Conservation (phyloP, 2,329 filamentous ascomycete genomes). For the Kalaharituber pfeilii region DNA sequence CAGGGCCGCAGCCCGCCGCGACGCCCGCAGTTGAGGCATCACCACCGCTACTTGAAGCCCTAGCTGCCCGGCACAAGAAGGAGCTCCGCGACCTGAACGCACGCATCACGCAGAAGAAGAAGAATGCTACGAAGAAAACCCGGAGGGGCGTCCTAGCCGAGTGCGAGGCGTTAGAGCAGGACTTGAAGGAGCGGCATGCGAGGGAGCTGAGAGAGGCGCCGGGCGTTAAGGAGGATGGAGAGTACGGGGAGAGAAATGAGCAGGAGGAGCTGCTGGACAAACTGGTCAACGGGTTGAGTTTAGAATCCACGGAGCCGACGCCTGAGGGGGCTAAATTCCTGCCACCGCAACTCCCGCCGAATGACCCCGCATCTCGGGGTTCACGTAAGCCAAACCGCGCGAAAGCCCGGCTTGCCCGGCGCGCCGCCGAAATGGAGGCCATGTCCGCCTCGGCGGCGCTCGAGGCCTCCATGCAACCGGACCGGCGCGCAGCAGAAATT, state of each 20-base stretch:
- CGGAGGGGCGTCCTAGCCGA: constrained; percentile 58
- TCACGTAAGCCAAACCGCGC: constrained; percentile 59
- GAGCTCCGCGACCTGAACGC: constrained; percentile 75
- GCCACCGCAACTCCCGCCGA: constrained; percentile 15
- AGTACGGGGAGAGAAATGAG: neutral
- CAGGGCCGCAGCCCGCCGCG: no score
- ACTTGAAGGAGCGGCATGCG: constrained; percentile 48
- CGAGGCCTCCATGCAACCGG: constrained; percentile 56
- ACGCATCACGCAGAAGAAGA: constrained; percentile 86
- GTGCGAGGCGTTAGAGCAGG: constrained; percentile 51
- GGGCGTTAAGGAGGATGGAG: neutral
- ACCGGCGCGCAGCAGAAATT: constrained; percentile 48
- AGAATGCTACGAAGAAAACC: constrained; percentile 80
- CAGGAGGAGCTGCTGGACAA: constrained; percentile 8
- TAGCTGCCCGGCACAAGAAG: constrained; percentile 66
- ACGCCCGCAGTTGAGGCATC: neutral
- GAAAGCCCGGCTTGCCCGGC: constrained; percentile 75
- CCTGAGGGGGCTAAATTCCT: constrained; percentile 15
- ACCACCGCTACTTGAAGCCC: constrained; percentile 43
- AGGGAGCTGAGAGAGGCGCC: constrained; percentile 35
- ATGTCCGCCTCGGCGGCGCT: constrained; percentile 47
- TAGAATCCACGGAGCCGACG: constrained; percentile 15
- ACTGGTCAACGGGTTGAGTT: constrained; percentile 6
- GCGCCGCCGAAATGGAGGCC: constrained; percentile 68
- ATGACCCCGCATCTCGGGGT: constrained; percentile 11